These are phyloP conservation scores for Brassica carinata DNA, from an alignment of 345 rosid genomes.

Conservation along the genomic window DNA sequence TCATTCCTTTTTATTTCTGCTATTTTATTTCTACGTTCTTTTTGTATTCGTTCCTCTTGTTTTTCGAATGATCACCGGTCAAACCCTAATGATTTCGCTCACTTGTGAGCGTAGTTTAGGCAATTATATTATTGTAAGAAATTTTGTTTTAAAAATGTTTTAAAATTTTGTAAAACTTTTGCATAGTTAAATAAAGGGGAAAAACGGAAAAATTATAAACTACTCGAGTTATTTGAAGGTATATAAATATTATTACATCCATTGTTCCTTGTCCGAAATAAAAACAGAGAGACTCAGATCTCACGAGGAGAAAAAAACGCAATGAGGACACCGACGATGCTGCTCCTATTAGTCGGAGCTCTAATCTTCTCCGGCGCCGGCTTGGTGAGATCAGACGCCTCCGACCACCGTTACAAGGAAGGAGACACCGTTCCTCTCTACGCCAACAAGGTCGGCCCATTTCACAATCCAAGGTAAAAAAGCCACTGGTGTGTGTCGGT, in stretches of 20 bases:
- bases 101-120: no score
- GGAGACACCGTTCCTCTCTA: slow-evolving; percentile 68
- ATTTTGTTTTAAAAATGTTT: no score
- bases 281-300: slow-evolving; percentile 30
- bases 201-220: no score
- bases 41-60: no score
- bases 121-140: no score
- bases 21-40: no score
- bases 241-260: slow-evolving; percentile 23
- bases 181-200: no score
- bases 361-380: slow-evolving; percentile 36
- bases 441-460: slow-evolving; percentile 84
- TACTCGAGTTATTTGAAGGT: not conserved
- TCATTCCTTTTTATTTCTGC: no score
- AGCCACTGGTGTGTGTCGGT: not conserved
- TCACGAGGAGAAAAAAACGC: slow-evolving; percentile 18
- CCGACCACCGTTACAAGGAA: slow-evolving; percentile 69
- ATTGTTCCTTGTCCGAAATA: not conserved
- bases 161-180: no score
- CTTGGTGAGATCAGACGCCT: slow-evolving; percentile 59
- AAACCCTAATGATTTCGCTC: no score
- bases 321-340: slow-evolving; percentile 32
- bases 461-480: slow-evolving; percentile 71
- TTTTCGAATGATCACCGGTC: no score
- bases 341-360: slow-evolving; percentile 46